A percentile compares a stretch with the other conserved stretches of the same genome.
Evolutionary conservation across 768 basidiomycete genomes (phyloP).

Genomic region (Mycena alexandri): DNA sequence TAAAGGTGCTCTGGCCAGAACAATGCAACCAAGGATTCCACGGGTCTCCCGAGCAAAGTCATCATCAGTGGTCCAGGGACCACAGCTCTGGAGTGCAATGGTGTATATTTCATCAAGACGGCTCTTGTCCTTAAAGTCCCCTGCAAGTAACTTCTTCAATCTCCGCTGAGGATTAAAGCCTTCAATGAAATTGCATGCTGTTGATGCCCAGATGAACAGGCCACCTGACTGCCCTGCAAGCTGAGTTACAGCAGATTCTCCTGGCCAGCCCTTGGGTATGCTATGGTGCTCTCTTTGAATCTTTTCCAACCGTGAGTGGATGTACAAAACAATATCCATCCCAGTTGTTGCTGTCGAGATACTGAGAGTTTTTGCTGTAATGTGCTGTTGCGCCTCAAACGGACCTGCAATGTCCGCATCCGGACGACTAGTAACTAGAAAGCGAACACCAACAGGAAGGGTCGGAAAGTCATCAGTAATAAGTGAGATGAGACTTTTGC

Average conservation of each 20-base stretch:
- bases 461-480: constrained; percentile 28
- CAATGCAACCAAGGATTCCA: background rate
- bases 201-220: constrained; percentile 43
- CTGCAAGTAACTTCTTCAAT: background rate
- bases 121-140: background rate
- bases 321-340: too few species aligned
- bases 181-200: constrained; percentile 39
- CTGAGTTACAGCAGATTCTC: constrained; percentile 11
- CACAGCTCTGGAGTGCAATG: background rate
- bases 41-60: background rate
- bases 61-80: background rate
- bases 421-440: constrained; percentile 39
- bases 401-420: constrained; percentile 34
- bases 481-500: constrained; percentile 29
- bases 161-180: background rate
- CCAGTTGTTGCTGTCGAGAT: too few species aligned
- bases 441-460: constrained; percentile 35
- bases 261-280: constrained; percentile 35
- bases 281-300: background rate
- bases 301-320: background rate
- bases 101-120: background rate
- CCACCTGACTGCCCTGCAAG: constrained; percentile 32
- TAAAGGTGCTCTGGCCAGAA: background rate
- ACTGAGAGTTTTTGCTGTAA: too few species aligned
- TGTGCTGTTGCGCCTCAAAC: background rate